Conservation (phyloP, 495 filamentous ascomycete species). For the Daldinia loculata region DNA sequence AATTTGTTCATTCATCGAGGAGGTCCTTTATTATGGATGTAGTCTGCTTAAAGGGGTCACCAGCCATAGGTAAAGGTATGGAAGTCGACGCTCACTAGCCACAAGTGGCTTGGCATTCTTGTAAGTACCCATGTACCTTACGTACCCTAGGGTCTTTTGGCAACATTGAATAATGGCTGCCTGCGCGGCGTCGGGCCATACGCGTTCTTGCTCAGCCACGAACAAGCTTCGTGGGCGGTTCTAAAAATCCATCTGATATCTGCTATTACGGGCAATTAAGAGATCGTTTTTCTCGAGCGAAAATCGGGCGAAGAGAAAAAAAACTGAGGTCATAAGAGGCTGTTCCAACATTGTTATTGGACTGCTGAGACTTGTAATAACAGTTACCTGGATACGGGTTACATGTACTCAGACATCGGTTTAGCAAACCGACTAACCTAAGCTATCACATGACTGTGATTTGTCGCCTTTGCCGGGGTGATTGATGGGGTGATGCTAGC, state of each 20-base stretch:
- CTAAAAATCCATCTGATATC: neutral
- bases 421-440: neutral
- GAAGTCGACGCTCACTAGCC: neutral
- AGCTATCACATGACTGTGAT: constrained; percentile 7
- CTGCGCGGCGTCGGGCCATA: neutral
- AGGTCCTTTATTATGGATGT: too few relatives aligned
- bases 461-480: neutral
- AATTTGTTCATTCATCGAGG: too few relatives aligned
- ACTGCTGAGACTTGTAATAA: neutral
- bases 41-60: neutral
- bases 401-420: neutral
- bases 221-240: neutral
- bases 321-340: neutral
- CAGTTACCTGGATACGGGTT: neutral
- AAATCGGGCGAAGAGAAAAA: neutral
- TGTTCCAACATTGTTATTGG: neutral
- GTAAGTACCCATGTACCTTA: too few relatives aligned
- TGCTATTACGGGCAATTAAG: neutral
- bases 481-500: constrained; percentile 1
- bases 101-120: neutral
- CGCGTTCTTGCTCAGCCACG: neutral
- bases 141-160: too few relatives aligned
- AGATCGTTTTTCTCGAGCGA: neutral
- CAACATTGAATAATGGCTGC: neutral
- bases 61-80: neutral